phyloP scores from a whole-genome alignment of 176 grass and related monocot genomes.

The Zoysia pacifica region DNA sequence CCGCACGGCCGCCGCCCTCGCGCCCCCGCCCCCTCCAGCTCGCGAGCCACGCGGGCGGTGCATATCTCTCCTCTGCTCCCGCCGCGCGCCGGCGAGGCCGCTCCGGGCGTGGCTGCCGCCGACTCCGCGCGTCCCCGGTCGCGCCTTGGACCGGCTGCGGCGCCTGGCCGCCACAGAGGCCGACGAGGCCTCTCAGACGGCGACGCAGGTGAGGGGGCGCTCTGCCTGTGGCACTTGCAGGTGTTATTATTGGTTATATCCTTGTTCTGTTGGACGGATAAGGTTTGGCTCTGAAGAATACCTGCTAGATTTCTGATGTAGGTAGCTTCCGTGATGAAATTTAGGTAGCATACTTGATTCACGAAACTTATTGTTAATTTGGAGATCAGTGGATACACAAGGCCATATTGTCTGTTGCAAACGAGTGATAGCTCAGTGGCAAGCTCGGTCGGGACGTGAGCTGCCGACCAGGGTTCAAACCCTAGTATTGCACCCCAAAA shows the following conservation, averaged over 20 bases:
- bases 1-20: slow-evolving; percentile 46
- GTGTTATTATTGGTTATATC: not conserved
- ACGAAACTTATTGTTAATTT: not conserved
- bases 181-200: slow-evolving; percentile 42
- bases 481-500: not conserved
- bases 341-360: not conserved
- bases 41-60: slow-evolving; percentile 11
- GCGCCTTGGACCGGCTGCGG: slow-evolving; percentile 1
- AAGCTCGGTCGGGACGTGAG: not conserved
- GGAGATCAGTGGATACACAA: too few relatives aligned
- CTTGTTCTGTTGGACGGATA: not conserved
- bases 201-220: slow-evolving; percentile 44
- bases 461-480: not conserved
- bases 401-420: not conserved
- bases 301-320: not conserved
- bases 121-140: slow-evolving; percentile 17
- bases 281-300: not conserved
- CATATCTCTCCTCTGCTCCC: slow-evolving; percentile 27
- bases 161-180: slow-evolving; percentile 42
- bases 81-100: slow-evolving; percentile 6
- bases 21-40: slow-evolving; percentile 20
- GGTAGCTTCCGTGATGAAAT: not conserved
- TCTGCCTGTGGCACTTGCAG: not conserved
- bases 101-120: slow-evolving; percentile 32
- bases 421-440: not conserved